phyloP scores from a whole-genome alignment of 768 basidiomycete genomes.

The Coprinellus micaceus region DNA sequence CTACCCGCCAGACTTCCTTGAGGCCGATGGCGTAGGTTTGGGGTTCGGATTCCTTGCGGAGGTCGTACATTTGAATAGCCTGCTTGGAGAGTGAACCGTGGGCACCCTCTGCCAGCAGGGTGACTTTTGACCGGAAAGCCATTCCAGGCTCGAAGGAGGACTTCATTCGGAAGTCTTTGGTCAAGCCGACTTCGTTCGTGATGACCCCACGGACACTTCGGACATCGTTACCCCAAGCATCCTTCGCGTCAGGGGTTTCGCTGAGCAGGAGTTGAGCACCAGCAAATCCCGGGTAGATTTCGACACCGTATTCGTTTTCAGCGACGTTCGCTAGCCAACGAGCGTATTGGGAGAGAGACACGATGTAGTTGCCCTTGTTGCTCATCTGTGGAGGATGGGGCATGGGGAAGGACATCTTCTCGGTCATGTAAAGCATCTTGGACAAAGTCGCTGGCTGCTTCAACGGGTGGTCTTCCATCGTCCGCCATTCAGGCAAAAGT shows the following conservation, averaged over 20 bases:
- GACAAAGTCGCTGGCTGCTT: conserved; percentile 75
- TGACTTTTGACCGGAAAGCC: conserved; percentile 90
- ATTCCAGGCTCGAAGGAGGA: conserved; percentile 93
- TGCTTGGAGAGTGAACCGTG: conserved; percentile 89
- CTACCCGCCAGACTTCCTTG: conserved; percentile 96
- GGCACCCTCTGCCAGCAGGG: conserved; percentile 90
- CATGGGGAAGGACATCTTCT: conserved; percentile 65
- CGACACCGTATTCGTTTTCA: conserved; percentile 76
- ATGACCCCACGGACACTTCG: conserved; percentile 69
- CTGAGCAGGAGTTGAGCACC: conserved; percentile 80
- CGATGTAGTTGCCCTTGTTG: conserved; percentile 89
- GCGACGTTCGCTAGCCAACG: conserved; percentile 88
- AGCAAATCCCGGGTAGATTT: conserved; percentile 95
- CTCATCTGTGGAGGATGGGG: conserved; percentile 97
- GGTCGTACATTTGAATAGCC: conserved; percentile 66
- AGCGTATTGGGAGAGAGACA: conserved; percentile 84
- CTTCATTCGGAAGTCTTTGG: conserved; percentile 71
- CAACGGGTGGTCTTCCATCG: conserved; percentile 65
- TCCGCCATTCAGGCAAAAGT: conserved; percentile 82
- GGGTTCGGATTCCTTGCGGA: conserved; percentile 67
- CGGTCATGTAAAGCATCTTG: conserved; percentile 82
- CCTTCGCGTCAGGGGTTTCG: conserved; percentile 41
- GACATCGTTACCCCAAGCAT: conserved; percentile 40
- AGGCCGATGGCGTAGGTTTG: conserved; percentile 96
- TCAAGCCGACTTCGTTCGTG: conserved; percentile 93